Percentiles rank a stretch among this genome's conserved stretches.
Conservation (phyloP, 306 rosid species). For the Castanea mollissima region DNA sequence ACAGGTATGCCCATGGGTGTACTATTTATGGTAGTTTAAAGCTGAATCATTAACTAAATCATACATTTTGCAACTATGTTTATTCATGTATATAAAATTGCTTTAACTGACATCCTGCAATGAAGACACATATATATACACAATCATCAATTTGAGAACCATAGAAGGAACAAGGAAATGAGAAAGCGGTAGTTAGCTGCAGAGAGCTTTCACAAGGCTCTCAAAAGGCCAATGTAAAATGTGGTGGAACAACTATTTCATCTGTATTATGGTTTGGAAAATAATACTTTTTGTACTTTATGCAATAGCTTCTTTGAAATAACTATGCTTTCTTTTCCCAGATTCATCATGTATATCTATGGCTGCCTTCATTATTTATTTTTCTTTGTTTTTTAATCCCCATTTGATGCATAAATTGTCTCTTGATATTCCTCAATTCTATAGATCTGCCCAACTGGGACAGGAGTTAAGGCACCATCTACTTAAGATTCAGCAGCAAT, state of each 20-base stretch:
- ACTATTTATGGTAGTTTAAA: background rate
- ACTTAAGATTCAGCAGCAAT: slow-evolving; percentile 55
- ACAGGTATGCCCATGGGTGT: too few relatives aligned
- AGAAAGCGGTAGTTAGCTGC: too few relatives aligned
- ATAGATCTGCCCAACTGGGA: slow-evolving; percentile 71
- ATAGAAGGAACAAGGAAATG: background rate
- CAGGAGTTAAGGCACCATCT: slow-evolving; percentile 56
- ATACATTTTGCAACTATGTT: background rate
- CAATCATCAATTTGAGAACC: background rate
- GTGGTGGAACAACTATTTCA: too few relatives aligned
- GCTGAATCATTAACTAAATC: background rate
- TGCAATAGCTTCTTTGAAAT: too few relatives aligned
- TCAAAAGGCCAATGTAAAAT: too few relatives aligned
- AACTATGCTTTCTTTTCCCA: background rate
- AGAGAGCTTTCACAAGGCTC: too few relatives aligned
- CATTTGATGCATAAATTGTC: slow-evolving; percentile 15
- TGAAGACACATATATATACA: background rate
- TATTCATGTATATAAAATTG: background rate
- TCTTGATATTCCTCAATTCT: background rate
- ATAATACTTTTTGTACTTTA: too few relatives aligned
- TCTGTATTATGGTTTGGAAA: too few relatives aligned
- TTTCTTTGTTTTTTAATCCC: slow-evolving; percentile 3
- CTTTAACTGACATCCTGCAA: background rate
- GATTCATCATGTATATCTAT: background rate
- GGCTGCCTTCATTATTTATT: slow-evolving; percentile 2